A percentile compares a stretch with the other conserved stretches of the same genome.
Conservation (phyloP, 805 yeast genomes). For the Sugiyamaella chiloensis region DNA sequence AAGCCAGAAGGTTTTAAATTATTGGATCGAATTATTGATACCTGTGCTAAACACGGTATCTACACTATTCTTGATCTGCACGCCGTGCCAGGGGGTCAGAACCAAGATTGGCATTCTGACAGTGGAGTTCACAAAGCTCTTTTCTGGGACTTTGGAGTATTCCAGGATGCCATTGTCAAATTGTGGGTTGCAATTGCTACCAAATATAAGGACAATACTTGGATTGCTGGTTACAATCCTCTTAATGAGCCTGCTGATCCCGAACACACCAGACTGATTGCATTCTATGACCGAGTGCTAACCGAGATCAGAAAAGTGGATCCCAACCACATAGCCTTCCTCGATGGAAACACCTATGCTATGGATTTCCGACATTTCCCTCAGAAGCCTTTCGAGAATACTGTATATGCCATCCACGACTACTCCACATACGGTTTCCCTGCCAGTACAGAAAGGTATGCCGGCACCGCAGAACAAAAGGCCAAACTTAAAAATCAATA, state of each 20-base stretch:
- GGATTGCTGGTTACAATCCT: constrained; percentile 55
- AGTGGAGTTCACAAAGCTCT: constrained; percentile 45
- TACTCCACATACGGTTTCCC: constrained; percentile 48
- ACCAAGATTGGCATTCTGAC: constrained; percentile 54
- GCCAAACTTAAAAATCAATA: constrained; percentile 38
- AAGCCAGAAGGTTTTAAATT: constrained; percentile 45
- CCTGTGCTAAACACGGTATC: constrained; percentile 45
- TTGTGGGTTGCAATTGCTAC: constrained; percentile 46
- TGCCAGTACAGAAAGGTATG: constrained; percentile 25
- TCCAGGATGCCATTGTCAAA: constrained; percentile 46
- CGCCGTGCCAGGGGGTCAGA: constrained; percentile 52
- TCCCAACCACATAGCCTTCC: constrained; percentile 46
- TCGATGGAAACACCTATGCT: constrained; percentile 51
- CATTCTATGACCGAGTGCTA: constrained; percentile 40
- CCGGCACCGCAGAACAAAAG: constrained; percentile 37
- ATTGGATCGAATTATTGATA: constrained; percentile 42
- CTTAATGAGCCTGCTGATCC: constrained; percentile 51
- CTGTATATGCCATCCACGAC: constrained; percentile 52
- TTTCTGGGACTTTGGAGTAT: constrained; percentile 48
- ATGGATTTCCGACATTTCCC: constrained; percentile 50
- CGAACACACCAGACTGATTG: constrained; percentile 41
- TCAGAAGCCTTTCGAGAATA: constrained; percentile 36
- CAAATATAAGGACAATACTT: constrained; percentile 44
- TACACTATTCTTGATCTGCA: constrained; percentile 50
- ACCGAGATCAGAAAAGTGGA: constrained; percentile 42